Evolutionary conservation across 2,329 filamentous ascomycete genomes (phyloP), one percentile per base, ranked within the genome.

Genomic region (Metarhizium rileyi): DNA sequence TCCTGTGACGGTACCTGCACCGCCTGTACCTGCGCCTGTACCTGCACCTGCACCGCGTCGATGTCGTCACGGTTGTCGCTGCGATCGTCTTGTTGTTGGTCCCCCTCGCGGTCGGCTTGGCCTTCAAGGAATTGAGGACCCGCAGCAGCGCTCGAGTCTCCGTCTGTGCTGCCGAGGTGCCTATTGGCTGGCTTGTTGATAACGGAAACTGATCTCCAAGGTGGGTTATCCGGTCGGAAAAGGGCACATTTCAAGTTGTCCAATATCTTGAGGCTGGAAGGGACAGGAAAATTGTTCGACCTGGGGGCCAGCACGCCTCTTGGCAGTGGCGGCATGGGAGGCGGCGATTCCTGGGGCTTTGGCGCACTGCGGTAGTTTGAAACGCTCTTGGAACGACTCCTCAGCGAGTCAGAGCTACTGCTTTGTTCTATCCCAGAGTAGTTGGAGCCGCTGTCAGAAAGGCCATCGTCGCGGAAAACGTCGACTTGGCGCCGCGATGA

Each of bases 401-500:
- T 50, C 27, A 41, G 53, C 26, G 48, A 41, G 20, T 40, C 40
- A 7, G 40, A 12, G 5, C 43, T 36, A 30, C 33, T 51, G 49
- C 10, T 46, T 16, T 48, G 41, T 18, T 20, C 27, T 14, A 22
- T n/a, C 5, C 26, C 50, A 12, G 25, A 27, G 9, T 30, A 12
- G 27, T 9, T 26, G 26, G 28, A 28, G 20, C 44, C 49, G 53
- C 51, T 41, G 46, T 36, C 22, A 20, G 26, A 18, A 35, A 22
- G 47, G 46, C 23, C 40, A 33, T 18, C 47, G 52, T 61, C 60
- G 41, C 53, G 53, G 52, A 58, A 66, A 33, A 66, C 57, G 28
- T 66, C 59, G 48, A 68, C 65, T 3, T 57, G 53, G 8, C 55
- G 57, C 7, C 49, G 36, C 38, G 63, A 61, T 22, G 64, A 66